A percentile compares a stretch with the other conserved stretches of the same genome.
Evolutionary conservation across 2,329 filamentous ascomycete genomes (phyloP).

Genomic region (Penicillium hesseltinei): DNA sequence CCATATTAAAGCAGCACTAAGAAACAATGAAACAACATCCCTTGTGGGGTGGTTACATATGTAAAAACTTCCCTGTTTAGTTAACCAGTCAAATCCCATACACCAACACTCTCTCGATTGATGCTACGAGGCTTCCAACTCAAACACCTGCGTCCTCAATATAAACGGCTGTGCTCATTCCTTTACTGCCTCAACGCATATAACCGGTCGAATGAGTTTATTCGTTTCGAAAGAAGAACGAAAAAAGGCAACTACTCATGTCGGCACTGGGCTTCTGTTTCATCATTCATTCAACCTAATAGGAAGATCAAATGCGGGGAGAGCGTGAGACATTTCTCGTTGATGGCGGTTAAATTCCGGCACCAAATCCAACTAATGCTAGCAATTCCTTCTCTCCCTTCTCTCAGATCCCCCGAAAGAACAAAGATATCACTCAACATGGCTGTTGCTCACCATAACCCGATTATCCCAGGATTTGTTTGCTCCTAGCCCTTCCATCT

Average conservation of each 20-base stretch:
- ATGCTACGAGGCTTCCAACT: background rate
- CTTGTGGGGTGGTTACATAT: background rate
- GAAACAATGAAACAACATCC: background rate
- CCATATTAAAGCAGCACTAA: too few relatives aligned
- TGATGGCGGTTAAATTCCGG: too few relatives aligned
- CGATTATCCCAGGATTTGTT: conserved; percentile 50
- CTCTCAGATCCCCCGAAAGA: background rate
- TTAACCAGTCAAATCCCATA: background rate
- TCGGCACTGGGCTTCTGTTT: background rate
- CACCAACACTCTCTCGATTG: background rate
- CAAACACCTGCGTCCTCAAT: background rate
- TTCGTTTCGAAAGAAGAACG: too few relatives aligned
- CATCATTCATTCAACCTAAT: background rate
- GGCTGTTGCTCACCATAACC: conserved; percentile 32
- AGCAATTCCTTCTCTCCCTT: background rate
- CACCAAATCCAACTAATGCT: background rate
- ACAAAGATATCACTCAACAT: background rate
- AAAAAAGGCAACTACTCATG: background rate
- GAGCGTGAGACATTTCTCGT: too few relatives aligned
- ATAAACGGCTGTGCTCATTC: background rate
- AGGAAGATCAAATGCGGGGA: background rate
- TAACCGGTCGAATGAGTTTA: background rate
- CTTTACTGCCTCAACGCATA: background rate
- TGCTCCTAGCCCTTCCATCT: conserved; percentile 48
- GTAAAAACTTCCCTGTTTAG: background rate